phyloP scores from a whole-genome alignment of 305 asterid genomes.

The Plantago coronopus region DNA sequence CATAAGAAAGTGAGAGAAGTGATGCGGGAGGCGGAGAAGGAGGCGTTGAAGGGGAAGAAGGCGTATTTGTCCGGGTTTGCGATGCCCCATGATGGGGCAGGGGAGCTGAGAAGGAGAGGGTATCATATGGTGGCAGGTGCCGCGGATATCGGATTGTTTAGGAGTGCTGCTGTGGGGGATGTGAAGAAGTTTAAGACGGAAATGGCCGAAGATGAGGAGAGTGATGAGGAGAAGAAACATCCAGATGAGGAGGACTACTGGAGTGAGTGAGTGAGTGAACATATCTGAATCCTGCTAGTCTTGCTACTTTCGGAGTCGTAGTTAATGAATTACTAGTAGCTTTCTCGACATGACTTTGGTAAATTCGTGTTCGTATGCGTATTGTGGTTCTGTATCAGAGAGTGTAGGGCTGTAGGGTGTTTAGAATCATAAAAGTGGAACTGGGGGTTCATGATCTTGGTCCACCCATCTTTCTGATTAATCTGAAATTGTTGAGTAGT shows the following conservation, averaged over 20 bases:
- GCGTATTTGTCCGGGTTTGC: slow-evolving; percentile 73
- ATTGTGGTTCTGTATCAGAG: too few relatives aligned
- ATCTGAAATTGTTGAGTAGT: too few relatives aligned
- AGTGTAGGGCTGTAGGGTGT: too few relatives aligned
- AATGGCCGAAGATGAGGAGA: slow-evolving; percentile 20
- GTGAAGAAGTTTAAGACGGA: slow-evolving; percentile 59
- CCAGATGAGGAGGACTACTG: slow-evolving; percentile 58
- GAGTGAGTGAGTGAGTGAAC: slow-evolving; percentile 59
- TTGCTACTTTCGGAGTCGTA: too few relatives aligned
- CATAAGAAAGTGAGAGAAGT: slow-evolving; percentile 78
- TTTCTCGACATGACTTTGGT: too few relatives aligned
- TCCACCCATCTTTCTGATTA: too few relatives aligned
- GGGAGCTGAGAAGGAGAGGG: slow-evolving; percentile 61
- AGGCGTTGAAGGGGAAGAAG: slow-evolving; percentile 42
- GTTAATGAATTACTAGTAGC: too few relatives aligned
- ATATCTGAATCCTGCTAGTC: too few relatives aligned
- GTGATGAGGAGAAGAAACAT: slow-evolving; percentile 21
- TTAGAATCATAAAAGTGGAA: too few relatives aligned
- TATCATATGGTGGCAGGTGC: slow-evolving; percentile 88
- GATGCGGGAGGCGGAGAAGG: slow-evolving; percentile 65
- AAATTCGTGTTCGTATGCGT: too few relatives aligned
- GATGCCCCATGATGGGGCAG: slow-evolving; percentile 73
- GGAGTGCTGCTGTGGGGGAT: slow-evolving; percentile 75
- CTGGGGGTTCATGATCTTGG: too few relatives aligned
- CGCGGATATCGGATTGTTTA: slow-evolving; percentile 65